Base-by-base conservation (phyloP, 805 yeast species). In the Sugiyamaella boreocaroliniensis region DNA sequence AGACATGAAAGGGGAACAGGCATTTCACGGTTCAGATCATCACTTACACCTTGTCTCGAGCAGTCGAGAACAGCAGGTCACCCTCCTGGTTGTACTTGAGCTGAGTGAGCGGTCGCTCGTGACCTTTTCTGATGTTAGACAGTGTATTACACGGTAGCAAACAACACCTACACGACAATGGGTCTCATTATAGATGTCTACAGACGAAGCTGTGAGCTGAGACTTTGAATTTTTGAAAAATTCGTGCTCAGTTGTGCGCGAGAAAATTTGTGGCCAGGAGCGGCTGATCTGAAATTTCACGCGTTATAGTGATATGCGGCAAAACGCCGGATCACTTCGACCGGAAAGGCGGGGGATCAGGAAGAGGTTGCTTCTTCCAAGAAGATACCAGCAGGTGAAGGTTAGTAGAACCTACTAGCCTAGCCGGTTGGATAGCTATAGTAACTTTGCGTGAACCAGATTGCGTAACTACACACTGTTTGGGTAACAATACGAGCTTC, bases 41-140 rank as follows among this genome's bases (percentile, higher is more conserved):
- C 7, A 59, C 67, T 37, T 63, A 64, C 68, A 83, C 81, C 62
- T 79, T 78, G 78, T 93, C 99, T 71, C 93, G 89, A 58, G 97
- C 89, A 42, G 88, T 90, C 10, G 98, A 83, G 68, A 93, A 85
- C 53, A 93, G 78, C 61, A 93, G 72, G 70, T 93, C 99, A 45
- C 99, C 99, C 66, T 95, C 98, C 57, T 82, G 78, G 79, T 93
- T 93, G 76, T 83, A 93, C 69, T 87, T 92, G 63, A 93, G 90
- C 77, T 93, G 98, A 47, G 98, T 90, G 63, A 93, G 76, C 60
- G 98, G 89, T 80, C 99, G 95, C 75, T 88, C 96, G 74, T 93
- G 99, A 55, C 98, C 98, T 78, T 86, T 58, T 40, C 54, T 55
- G 45, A 6, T 29, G 47, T 42, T 48, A 32, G 47, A 22, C 26